Base-by-base conservation (phyloP, 2,329 filamentous ascomycete genomes). In the Ustilaginoidea virens region DNA sequence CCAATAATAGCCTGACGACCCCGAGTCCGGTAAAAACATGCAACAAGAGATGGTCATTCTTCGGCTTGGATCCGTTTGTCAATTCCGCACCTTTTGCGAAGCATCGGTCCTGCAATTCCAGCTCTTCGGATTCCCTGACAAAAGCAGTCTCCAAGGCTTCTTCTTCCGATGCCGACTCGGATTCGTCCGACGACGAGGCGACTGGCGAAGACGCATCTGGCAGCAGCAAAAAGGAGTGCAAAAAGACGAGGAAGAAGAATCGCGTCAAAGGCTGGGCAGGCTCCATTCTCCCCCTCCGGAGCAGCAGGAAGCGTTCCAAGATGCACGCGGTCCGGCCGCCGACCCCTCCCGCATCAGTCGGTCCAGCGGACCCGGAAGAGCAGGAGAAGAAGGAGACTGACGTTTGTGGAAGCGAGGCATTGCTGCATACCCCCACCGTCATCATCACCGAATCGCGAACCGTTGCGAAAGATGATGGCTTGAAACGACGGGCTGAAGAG, bases 241-340 rank as follows among this genome's bases (percentile, higher is more conserved):
- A 54, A 39, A 52, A 49, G 26, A 45, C 41, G 33, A 53, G 51
- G 18, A 49, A 52, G 31, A 60, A 58, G 45, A 85, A 81, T 55
- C 80, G 80, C 48, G 80, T 87, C 33, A 83, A 80, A 44, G 66
- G 66, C 4, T 79, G 74, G 74, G 70, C 72, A 12, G 74, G 73
- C 18, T 69, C 72, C 2, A 76, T 80, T 32, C 56, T 83, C 6
- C 69, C 70, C 11, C 61, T 68, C 4, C 77, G 69, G 56, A 60
- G 44, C 30, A 47, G 46, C 18, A 53, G 45, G 51, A 64, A 53
- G 30, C 53, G 53, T 27, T 48, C 54, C 30, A 64, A 60, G 34
- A 39, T 46, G 5, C 42, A 43, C 12, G 45, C 45, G 4, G 44
- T 51, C 5, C 53, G 61, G 16, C 58, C 61, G 22, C 55, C 62